These are phyloP conservation scores for Paecilomyces sp. DNA, from an alignment of 2,329 filamentous ascomycete species.

Conservation along the genomic window DNA sequence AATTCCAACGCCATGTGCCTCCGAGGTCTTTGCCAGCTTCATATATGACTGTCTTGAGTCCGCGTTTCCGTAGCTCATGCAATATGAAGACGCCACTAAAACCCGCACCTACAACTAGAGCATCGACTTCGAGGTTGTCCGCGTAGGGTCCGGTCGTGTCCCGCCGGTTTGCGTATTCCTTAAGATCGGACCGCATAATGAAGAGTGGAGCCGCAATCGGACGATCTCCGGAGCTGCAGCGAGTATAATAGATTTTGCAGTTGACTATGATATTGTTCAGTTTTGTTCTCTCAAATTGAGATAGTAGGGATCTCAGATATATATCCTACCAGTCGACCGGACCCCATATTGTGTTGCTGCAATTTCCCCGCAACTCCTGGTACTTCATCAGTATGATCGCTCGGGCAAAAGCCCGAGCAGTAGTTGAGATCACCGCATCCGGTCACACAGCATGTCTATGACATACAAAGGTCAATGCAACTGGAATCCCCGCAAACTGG, in stretches of 20 bases:
- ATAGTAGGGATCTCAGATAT: background rate
- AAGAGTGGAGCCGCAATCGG: background rate
- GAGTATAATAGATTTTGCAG: background rate
- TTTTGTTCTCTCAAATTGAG: background rate
- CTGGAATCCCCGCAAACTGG: background rate
- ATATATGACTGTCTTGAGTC: slow-evolving; percentile 41
- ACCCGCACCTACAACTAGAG: slow-evolving; percentile 7
- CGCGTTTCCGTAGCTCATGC: slow-evolving; percentile 44
- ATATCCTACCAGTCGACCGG: background rate
- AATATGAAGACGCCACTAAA: slow-evolving; percentile 41
- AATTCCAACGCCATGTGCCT: slow-evolving; percentile 49
- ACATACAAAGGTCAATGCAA: background rate
- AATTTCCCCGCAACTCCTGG: background rate
- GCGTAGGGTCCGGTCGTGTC: slow-evolving; percentile 11
- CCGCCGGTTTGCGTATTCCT: slow-evolving; percentile 6
- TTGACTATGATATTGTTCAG: background rate
- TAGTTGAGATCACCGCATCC: background rate
- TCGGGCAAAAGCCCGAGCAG: background rate
- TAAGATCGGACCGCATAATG: background rate
- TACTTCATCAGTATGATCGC: background rate
- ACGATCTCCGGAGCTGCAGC: background rate
- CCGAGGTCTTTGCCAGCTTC: slow-evolving; percentile 46
- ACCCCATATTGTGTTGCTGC: background rate
- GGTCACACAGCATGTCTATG: background rate
- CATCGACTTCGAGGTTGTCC: slow-evolving; percentile 17